Conservation (phyloP, 331 rosid genomes). For the Stylosanthes scabra region DNA sequence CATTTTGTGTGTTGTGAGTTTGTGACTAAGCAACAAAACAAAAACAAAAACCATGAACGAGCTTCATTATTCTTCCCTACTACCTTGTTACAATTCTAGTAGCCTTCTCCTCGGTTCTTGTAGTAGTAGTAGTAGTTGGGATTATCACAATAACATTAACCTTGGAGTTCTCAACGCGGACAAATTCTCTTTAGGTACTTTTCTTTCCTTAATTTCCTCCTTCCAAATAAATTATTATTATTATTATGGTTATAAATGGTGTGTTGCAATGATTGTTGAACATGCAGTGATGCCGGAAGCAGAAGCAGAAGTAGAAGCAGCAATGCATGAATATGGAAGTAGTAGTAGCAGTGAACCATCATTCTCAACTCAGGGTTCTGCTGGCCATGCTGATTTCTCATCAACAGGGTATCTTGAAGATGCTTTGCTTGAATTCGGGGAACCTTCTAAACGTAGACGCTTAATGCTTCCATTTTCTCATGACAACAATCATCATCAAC, state of each 20-base stretch:
- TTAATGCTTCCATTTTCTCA: conserved; percentile 39
- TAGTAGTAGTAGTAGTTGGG: conserved; percentile 51
- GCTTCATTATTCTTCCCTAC: conserved; percentile 41
- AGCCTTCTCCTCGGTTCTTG: conserved; percentile 59
- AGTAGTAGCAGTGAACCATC: conserved; percentile 35
- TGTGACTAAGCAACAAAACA: not conserved
- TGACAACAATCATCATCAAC: not conserved
- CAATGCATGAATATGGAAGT: conserved; percentile 49
- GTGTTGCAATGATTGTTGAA: conserved; percentile 32
- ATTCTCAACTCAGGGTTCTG: conserved; percentile 48
- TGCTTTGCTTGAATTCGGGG: conserved; percentile 73
- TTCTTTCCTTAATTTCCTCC: conserved; percentile 32
- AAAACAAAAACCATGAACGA: conserved; percentile 53
- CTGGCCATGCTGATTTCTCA: conserved; percentile 50
- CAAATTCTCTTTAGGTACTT: conserved; percentile 64
- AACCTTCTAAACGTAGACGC: conserved; percentile 75
- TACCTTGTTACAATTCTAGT: conserved; percentile 56
- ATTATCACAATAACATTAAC: conserved; percentile 46
- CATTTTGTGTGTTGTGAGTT: conserved; percentile 31
- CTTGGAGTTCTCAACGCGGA: conserved; percentile 76
- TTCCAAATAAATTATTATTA: conserved; percentile 6
- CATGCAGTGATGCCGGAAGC: conserved; percentile 25
- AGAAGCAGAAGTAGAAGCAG: conserved; percentile 9
- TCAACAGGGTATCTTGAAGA: conserved; percentile 95
- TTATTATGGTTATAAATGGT: conserved; percentile 26